These are phyloP conservation scores for Artomyces pyxidatus DNA, from an alignment of 768 basidiomycete species.

Conservation along the genomic window DNA sequence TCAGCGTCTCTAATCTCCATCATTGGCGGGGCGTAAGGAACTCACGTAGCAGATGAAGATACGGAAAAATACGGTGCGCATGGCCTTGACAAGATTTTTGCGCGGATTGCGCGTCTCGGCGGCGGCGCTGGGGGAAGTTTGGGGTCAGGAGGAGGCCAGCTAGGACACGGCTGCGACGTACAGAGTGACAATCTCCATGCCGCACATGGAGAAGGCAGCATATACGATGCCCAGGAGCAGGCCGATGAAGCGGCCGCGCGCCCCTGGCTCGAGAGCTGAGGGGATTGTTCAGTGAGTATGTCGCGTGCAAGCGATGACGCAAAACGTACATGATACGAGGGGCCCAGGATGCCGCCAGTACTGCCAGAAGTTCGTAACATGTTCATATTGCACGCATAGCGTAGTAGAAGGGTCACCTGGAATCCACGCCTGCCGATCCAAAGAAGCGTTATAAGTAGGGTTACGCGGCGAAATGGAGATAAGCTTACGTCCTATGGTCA, in stretches of 20 bases:
- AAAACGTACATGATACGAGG: conserved; percentile 11
- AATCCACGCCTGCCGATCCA: conserved; percentile 11
- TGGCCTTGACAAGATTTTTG: conserved; percentile 9
- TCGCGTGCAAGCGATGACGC: neutral
- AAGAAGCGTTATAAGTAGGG: neutral
- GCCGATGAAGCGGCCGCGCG: conserved; percentile 12
- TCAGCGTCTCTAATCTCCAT: neutral
- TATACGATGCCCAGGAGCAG: conserved; percentile 11
- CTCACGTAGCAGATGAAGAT: conserved; percentile 14
- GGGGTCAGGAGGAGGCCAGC: neutral
- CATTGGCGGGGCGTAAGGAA: neutral
- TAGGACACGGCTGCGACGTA: neutral
- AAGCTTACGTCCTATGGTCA: conserved; percentile 12
- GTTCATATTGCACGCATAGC: neutral
- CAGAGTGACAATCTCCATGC: conserved; percentile 16
- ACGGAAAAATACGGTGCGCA: conserved; percentile 14
- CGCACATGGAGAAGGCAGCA: conserved; percentile 15
- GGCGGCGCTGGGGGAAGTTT: conserved; percentile 6
- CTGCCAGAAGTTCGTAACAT: neutral
- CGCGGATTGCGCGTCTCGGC: conserved; percentile 16
- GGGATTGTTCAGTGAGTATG: neutral
- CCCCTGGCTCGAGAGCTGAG: conserved; percentile 13
- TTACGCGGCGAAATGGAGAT: neutral
- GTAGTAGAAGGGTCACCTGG: conserved; percentile 11
- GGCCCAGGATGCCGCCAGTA: conserved; percentile 15